phyloP scores from a whole-genome alignment of 1,284 basidiomycete species.

The Puccinia horiana region DNA sequence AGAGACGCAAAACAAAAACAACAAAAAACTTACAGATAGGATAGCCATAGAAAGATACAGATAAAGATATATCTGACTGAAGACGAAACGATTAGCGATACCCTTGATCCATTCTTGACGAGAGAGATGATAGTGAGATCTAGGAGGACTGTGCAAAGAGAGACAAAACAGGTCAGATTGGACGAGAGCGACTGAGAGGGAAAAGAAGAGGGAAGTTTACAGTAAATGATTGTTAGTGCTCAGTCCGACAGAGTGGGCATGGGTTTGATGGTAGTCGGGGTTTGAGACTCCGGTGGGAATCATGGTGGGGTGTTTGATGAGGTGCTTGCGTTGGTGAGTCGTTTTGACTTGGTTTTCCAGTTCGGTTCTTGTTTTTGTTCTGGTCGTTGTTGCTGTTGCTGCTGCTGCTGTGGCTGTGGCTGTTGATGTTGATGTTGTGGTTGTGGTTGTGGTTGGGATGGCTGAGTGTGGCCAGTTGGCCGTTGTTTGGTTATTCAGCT shows the following conservation, averaged over 20 bases:
- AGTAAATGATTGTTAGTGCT: not conserved
- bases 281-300: not conserved
- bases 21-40: constrained; percentile 63
- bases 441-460: not conserved
- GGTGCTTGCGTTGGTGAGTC: too few species aligned
- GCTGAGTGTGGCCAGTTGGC: too few species aligned
- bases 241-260: not conserved
- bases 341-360: too few species aligned
- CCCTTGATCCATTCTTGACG: constrained; percentile 74
- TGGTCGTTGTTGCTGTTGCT: too few species aligned
- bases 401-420: not conserved
- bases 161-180: not conserved
- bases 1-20: constrained; percentile 6
- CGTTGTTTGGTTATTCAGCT: too few species aligned
- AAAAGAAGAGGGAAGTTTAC: not conserved
- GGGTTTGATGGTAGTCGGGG: not conserved
- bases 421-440: not conserved
- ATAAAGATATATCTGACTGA: constrained; percentile 60
- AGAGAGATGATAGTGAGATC: constrained; percentile 77
- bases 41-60: constrained; percentile 87
- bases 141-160: constrained; percentile 65
- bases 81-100: constrained; percentile 67
- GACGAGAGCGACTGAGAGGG: not conserved
- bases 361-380: not conserved
- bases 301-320: too few species aligned